phyloP scores from a whole-genome alignment of 305 asterid species.

The Fraxinus albicans region DNA sequence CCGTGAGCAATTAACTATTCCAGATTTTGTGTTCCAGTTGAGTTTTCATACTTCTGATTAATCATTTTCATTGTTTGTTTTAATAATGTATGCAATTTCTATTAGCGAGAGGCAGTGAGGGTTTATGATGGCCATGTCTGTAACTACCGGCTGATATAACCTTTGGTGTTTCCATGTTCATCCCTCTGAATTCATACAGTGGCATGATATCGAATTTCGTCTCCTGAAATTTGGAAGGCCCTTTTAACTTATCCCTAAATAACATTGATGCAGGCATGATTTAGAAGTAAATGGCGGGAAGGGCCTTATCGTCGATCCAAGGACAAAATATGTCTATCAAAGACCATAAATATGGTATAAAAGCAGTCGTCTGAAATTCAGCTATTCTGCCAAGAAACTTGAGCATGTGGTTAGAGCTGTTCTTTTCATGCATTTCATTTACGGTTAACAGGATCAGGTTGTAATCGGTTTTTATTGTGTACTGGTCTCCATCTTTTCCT shows the following conservation, averaged over 20 bases:
- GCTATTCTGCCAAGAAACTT: neutral
- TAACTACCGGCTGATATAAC: neutral
- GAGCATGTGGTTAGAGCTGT: constrained; percentile 7
- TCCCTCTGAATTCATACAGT: neutral
- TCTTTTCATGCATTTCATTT: neutral
- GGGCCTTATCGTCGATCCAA: constrained; percentile 87
- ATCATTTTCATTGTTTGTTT: neutral
- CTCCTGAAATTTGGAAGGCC: neutral
- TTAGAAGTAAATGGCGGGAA: constrained; percentile 94
- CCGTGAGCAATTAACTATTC: constrained; percentile 86
- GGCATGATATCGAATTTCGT: neutral
- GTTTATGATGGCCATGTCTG: neutral
- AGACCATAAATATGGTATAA: constrained; percentile 41
- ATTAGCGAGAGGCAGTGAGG: neutral
- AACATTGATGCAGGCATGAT: constrained; percentile 71
- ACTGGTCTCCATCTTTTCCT: neutral
- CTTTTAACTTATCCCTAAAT: neutral
- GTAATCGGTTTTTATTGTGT: neutral
- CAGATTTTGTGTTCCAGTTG: constrained; percentile 95
- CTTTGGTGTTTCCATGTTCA: neutral
- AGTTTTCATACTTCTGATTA: constrained; percentile 37
- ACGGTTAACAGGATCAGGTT: neutral
- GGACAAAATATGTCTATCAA: constrained; percentile 86
- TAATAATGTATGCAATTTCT: neutral
- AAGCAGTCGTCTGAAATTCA: neutral